Base-by-base conservation (phyloP, 192 early-diverging fungal genomes). In the Lobosporangium transversale region DNA sequence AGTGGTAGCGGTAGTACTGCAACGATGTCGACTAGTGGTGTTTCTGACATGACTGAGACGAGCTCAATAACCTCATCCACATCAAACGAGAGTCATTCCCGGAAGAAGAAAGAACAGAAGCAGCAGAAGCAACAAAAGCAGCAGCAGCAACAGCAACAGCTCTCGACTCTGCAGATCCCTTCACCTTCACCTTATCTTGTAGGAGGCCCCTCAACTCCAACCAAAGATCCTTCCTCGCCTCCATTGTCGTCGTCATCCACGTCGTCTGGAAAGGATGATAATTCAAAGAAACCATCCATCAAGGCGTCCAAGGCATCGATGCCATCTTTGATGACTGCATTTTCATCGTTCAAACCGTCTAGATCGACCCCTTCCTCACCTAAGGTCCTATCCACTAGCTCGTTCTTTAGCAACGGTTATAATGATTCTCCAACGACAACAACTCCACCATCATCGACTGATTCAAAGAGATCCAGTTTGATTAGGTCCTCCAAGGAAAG, bases 261-360 rank as follows among this genome's bases (percentile, higher is more conserved):
- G 61, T 54, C 61, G 14, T n/a, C 20, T 4, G n/a, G 35, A 11
- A 52, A 17, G 27, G 66, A 66, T 20, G 58, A 53, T 51, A 49
- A 29, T 1, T 1, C 63, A 2, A 57, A 64, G 44, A 76, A 76
- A 33, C 64, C 73, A 10, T 76, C 73, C 6, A 76, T 76, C 58
- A 76, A 76, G 40, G 21, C 73, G 4, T 76, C 73, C n/a, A 76
- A 76, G 47, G 63, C 73, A 24, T 51, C 73, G 1, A 76, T 76
- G 73, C 73, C 73, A 14, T 76, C 73, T 26, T 45, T 76, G 12
- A 76, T 76, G 64, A 76, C 73, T 4, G 73, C 73, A 0, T 76
- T 76, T 32, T 76, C 73, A 17, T 48, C 63, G 12, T 67, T 76
- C 52, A 76, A 76, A 27, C 59, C 73, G 10, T 67, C 73, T 0